Conservation (phyloP, 108 stramenopile genomes). For the Nitzschia palea region DNA sequence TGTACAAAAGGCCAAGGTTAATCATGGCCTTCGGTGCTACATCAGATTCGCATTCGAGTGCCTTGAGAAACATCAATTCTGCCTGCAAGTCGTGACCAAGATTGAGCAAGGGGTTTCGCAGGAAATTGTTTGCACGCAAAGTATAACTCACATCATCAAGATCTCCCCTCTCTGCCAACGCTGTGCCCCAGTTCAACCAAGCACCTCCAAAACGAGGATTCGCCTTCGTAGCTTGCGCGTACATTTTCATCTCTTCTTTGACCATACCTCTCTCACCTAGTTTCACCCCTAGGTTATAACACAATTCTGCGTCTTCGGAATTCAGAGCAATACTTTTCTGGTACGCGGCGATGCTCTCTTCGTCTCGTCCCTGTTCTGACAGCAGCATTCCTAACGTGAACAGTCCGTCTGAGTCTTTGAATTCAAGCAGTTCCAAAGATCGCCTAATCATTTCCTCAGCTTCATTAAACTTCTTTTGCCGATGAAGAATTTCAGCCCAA, state of each 20-base stretch:
- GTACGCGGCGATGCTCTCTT: constrained; percentile 52
- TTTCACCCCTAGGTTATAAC: constrained; percentile 65
- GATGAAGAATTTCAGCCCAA: constrained; percentile 56
- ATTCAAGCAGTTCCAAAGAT: constrained; percentile 52
- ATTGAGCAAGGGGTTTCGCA: not conserved
- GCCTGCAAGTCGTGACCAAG: constrained; percentile 21
- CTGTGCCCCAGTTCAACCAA: constrained; percentile 59
- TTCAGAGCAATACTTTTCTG: constrained; percentile 44
- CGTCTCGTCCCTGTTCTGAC: constrained; percentile 46
- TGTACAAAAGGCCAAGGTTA: constrained; percentile 49
- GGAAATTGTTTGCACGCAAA: not conserved
- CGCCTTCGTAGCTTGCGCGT: constrained; percentile 39
- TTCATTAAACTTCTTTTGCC: constrained; percentile 36
- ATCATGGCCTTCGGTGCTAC: constrained; percentile 52
- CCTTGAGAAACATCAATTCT: constrained; percentile 56
- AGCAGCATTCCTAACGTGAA: constrained; percentile 58
- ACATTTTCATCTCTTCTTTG: constrained; percentile 50
- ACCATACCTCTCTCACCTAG: constrained; percentile 43
- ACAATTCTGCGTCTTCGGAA: constrained; percentile 63
- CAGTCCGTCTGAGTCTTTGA: constrained; percentile 60
- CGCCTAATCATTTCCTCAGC: constrained; percentile 46
- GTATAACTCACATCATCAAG: constrained; percentile 33
- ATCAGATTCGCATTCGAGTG: constrained; percentile 37
- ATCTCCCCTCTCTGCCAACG: constrained; percentile 46
- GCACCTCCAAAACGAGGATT: constrained; percentile 56